Evolutionary conservation across 2,329 filamentous ascomycete species (phyloP).

Genomic region (Colletotrichum sp.): DNA sequence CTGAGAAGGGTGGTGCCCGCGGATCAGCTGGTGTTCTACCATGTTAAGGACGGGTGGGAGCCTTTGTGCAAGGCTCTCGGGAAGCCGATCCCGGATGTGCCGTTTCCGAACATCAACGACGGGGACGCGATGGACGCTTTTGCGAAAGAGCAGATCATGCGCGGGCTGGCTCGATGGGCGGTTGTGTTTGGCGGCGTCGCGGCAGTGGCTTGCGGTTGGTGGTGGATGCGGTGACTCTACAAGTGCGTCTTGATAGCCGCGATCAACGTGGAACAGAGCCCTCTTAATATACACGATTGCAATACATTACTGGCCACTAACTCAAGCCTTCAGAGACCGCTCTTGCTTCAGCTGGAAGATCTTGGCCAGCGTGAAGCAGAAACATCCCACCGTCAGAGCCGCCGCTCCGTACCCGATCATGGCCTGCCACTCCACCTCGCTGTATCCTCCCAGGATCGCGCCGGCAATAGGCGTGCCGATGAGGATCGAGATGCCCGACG

Average conservation of each 20-base stretch:
- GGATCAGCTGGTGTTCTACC: constrained; percentile 28
- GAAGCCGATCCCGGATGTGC: constrained; percentile 30
- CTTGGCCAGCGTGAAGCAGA: constrained; percentile 8
- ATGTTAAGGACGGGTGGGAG: constrained; percentile 34
- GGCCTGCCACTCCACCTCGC: constrained; percentile 9
- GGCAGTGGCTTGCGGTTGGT: neutral
- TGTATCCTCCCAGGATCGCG: constrained; percentile 20
- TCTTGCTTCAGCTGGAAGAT: constrained; percentile 14
- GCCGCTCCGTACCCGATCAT: constrained; percentile 19
- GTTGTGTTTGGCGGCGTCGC: neutral
- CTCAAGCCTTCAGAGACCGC: neutral
- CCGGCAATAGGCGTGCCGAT: constrained; percentile 50
- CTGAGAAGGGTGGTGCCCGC: constrained; percentile 23
- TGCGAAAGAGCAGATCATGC: neutral
- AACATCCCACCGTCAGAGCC: constrained; percentile 5
- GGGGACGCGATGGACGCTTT: constrained; percentile 14
- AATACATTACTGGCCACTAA: neutral
- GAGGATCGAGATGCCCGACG: constrained; percentile 50
- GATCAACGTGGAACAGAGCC: neutral
- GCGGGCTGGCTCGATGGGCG: neutral
- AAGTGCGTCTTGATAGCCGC: neutral
- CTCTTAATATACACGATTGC: neutral
- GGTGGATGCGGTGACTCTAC: neutral
- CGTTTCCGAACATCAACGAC: constrained; percentile 33
- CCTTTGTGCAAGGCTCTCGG: constrained; percentile 35